Conservation (phyloP, 768 basidiomycete genomes). For the Rhodosporidiobolus odoratus region DNA sequence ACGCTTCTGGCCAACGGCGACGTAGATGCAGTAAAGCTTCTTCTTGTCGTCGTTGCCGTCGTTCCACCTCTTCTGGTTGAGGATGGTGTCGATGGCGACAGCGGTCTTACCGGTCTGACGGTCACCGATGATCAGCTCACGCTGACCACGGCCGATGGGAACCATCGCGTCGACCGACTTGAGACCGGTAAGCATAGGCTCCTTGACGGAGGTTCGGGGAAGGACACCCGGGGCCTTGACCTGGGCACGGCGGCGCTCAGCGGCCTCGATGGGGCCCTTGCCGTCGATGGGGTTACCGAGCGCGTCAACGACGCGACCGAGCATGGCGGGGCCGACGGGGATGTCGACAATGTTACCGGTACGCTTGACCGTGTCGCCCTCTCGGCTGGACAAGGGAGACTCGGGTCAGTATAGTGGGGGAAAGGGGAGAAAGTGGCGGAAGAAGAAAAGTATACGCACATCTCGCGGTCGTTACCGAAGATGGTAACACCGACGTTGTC, state of each 20-base stretch:
- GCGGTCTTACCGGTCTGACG: constrained; percentile 99
- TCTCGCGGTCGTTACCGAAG: constrained; percentile 58
- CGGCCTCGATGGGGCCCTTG: constrained; percentile 90
- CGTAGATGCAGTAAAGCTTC: constrained; percentile 95
- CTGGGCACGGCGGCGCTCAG: constrained; percentile 92
- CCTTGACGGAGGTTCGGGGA: constrained; percentile 95
- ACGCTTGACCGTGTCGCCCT: constrained; percentile 99
- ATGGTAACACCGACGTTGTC: constrained; percentile 99
- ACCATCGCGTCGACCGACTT: constrained; percentile 99
- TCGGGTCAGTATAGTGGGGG: background rate
- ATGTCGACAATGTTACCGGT: constrained; percentile 99
- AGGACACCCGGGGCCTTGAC: constrained; percentile 99
- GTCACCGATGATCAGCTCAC: constrained; percentile 99
- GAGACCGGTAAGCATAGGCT: constrained; percentile 99
- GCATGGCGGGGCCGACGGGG: constrained; percentile 91
- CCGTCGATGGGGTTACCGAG: constrained; percentile 99
- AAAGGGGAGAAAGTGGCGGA: background rate
- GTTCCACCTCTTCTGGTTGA: constrained; percentile 99
- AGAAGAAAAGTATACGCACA: no score
- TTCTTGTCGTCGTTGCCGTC: constrained; percentile 55
- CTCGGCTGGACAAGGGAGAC: constrained; percentile 95
- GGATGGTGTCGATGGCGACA: constrained; percentile 98
- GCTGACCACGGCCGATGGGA: constrained; percentile 99
- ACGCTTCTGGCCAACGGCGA: constrained; percentile 98
- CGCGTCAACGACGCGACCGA: constrained; percentile 98